A percentile compares a stretch with the other conserved stretches of the same genome.
Evolutionary conservation across 176 grass and related monocot genomes (phyloP).

Genomic region (Ensete glaucum): DNA sequence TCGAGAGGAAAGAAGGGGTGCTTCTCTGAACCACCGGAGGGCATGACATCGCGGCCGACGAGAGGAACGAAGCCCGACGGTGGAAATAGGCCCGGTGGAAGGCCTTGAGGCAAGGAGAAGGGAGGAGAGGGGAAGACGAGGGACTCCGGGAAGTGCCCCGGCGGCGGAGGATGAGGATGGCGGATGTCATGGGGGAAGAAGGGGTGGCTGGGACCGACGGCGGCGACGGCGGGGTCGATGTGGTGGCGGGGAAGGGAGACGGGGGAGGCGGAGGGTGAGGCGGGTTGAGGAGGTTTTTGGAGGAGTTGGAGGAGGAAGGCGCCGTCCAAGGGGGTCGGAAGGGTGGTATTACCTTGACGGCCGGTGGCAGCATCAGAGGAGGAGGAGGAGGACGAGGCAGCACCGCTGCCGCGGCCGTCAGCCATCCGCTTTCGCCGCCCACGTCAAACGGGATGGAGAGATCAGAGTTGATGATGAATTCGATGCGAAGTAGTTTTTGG

Average conservation of each 20-base stretch:
- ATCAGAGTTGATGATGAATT: not conserved
- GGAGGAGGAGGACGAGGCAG: not conserved
- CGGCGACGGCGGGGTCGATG: conserved; percentile 42
- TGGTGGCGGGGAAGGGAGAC: conserved; percentile 15
- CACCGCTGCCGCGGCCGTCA: conserved; percentile 7
- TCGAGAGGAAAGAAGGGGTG: conserved; percentile 21
- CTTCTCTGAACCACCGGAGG: conserved; percentile 7
- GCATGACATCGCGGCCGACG: not conserved
- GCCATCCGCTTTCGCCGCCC: not conserved
- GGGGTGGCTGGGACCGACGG: conserved; percentile 31
- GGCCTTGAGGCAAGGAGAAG: not conserved
- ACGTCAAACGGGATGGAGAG: not conserved
- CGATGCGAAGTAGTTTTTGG: too few species aligned
- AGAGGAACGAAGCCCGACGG: conserved; percentile 13
- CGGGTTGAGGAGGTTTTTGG: conserved; percentile 38
- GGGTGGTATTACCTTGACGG: conserved; percentile 9
- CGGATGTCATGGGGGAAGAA: conserved; percentile 9
- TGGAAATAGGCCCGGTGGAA: conserved; percentile 19
- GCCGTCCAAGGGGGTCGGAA: conserved; percentile 28
- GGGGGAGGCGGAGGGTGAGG: not conserved
- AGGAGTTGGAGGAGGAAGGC: conserved; percentile 56
- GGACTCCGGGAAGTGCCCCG: conserved; percentile 20
- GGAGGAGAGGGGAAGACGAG: conserved; percentile 14
- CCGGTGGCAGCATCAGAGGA: conserved; percentile 25
- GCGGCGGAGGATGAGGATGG: not conserved